A percentile compares a stretch with the other conserved stretches of the same genome.
These are phyloP conservation scores for Rhizophora mangle DNA, from an alignment of 345 rosid genomes.

Conservation along the genomic window DNA sequence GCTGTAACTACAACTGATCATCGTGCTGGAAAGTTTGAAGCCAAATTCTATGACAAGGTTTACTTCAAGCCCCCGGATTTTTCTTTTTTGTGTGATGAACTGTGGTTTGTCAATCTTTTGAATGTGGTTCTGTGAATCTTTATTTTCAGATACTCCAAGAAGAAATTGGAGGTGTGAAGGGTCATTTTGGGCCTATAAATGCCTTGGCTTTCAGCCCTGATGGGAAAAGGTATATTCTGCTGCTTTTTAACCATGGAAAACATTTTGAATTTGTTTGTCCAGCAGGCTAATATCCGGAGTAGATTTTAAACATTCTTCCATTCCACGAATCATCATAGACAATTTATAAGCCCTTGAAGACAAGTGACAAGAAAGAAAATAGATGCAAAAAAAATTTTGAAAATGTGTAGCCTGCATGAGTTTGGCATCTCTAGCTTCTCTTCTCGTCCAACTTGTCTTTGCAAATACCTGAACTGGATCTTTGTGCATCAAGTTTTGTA, in stretches of 20 bases:
- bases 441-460: too few species aligned
- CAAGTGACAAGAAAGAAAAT: too few species aligned
- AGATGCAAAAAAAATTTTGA: too few species aligned
- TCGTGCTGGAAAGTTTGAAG: constrained; percentile 97
- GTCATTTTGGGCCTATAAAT: constrained; percentile 97
- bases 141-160: constrained; percentile 63
- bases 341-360: too few species aligned
- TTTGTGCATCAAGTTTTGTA: too few species aligned
- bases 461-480: too few species aligned
- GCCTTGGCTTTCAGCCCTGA: constrained; percentile 95
- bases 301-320: neutral
- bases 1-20: constrained; percentile 95
- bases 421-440: too few species aligned
- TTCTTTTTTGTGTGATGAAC: neutral
- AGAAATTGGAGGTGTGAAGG: constrained; percentile 96
- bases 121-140: neutral
- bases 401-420: too few species aligned
- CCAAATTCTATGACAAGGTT: constrained; percentile 89
- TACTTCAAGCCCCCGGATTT: neutral
- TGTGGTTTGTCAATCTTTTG: neutral
- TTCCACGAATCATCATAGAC: too few species aligned
- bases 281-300: neutral
- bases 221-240: constrained; percentile 65
- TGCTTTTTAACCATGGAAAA: neutral
- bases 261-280: too few species aligned